phyloP scores from a whole-genome alignment of 1,139 yeast species.

The Blastobotrys arbuscula region DNA sequence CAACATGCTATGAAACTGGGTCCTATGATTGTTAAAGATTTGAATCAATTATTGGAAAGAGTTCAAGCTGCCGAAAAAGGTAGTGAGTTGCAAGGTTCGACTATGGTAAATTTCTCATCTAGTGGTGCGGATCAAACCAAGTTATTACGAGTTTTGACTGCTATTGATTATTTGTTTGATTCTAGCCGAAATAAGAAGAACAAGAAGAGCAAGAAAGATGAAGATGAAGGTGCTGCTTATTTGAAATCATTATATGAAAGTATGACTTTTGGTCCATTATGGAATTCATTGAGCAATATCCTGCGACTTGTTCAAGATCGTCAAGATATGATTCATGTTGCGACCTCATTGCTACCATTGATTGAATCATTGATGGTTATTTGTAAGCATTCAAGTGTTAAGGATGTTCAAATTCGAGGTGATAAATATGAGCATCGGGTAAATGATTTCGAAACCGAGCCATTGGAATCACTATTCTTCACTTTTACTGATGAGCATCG shows the following conservation, averaged over 20 bases:
- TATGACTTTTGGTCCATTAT: slow-evolving; percentile 68
- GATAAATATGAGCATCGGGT: slow-evolving; percentile 54
- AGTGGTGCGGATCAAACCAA: slow-evolving; percentile 87
- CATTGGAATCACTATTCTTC: slow-evolving; percentile 74
- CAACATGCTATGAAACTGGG: slow-evolving; percentile 62
- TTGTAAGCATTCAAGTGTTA: slow-evolving; percentile 78
- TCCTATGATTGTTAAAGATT: slow-evolving; percentile 49
- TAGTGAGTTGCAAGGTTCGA: slow-evolving; percentile 47
- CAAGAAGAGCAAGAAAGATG: slow-evolving; percentile 17
- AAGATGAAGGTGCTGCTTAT: slow-evolving; percentile 42
- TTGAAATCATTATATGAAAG: slow-evolving; percentile 47
- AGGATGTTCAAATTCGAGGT: slow-evolving; percentile 39
- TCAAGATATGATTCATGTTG: slow-evolving; percentile 53
- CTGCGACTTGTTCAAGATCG: slow-evolving; percentile 44
- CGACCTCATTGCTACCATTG: slow-evolving; percentile 77
- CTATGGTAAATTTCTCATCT: slow-evolving; percentile 65
- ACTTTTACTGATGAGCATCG: slow-evolving; percentile 88
- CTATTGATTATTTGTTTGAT: slow-evolving; percentile 77
- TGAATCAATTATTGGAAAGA: slow-evolving; percentile 47
- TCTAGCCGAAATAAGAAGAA: slow-evolving; percentile 24
- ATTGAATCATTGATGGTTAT: slow-evolving; percentile 95
- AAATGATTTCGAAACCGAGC: slow-evolving; percentile 66
- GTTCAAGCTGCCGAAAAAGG: slow-evolving; percentile 39
- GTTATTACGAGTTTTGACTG: slow-evolving; percentile 75
- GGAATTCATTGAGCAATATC: slow-evolving; percentile 84